phyloP scores from a whole-genome alignment of 2,329 filamentous ascomycete genomes.

The Pseudogymnoascus sp. region DNA sequence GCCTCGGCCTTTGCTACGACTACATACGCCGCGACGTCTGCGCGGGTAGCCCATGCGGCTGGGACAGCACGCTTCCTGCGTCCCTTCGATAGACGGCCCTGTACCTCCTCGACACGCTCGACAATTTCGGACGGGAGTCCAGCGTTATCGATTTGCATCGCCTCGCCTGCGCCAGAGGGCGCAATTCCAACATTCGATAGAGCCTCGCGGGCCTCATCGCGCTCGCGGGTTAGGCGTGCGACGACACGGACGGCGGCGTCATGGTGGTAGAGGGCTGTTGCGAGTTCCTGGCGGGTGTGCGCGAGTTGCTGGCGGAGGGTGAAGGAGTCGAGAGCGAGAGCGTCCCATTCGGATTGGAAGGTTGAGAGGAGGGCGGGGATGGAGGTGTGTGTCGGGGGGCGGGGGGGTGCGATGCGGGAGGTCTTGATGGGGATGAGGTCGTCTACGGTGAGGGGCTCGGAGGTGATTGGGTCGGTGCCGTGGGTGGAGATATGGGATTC shows the following conservation, averaged over 20 bases:
- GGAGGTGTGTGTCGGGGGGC: slow-evolving; percentile 78
- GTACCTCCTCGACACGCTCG: slow-evolving; percentile 68
- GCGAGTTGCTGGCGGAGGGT: slow-evolving; percentile 82
- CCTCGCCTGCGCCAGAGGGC: slow-evolving; percentile 57
- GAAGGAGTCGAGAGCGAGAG: slow-evolving; percentile 82
- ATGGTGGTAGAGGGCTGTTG: slow-evolving; percentile 89
- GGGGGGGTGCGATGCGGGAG: slow-evolving; percentile 72
- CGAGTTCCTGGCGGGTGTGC: slow-evolving; percentile 87
- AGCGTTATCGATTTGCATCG: slow-evolving; percentile 86
- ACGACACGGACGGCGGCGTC: slow-evolving; percentile 96
- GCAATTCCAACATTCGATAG: slow-evolving; percentile 77
- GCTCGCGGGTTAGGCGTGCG: slow-evolving; percentile 78
- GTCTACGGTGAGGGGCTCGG: slow-evolving; percentile 72
- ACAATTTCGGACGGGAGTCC: slow-evolving; percentile 64
- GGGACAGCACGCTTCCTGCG: slow-evolving; percentile 85
- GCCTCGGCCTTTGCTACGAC: slow-evolving; percentile 44
- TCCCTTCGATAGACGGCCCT: slow-evolving; percentile 76
- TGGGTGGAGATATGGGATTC: slow-evolving; percentile 92
- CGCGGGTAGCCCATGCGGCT: slow-evolving; percentile 71
- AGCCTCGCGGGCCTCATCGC: slow-evolving; percentile 85
- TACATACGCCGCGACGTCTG: slow-evolving; percentile 57
- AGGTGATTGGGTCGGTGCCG: slow-evolving; percentile 83
- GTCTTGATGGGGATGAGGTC: slow-evolving; percentile 86
- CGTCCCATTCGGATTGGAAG: slow-evolving; percentile 98
- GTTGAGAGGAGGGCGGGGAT: slow-evolving; percentile 89